A percentile compares a stretch with the other conserved stretches of the same genome.
phyloP scores from a whole-genome alignment of 495 filamentous ascomycete species.

The Lophiotrema nucula region DNA sequence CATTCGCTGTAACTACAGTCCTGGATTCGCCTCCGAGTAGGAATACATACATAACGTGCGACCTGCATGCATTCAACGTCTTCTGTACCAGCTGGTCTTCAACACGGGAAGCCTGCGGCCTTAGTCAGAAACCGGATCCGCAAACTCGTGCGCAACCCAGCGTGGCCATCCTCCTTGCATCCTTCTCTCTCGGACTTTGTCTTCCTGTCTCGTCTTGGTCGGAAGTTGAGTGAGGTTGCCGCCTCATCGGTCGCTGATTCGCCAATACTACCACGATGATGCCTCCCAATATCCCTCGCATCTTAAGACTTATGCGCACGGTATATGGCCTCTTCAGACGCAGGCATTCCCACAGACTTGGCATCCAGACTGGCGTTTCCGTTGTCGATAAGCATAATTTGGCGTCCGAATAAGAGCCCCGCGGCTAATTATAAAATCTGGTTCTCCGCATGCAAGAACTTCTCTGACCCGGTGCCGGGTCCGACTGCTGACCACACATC shows the following conservation, averaged over 20 bases:
- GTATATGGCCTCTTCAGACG: constrained; percentile 12
- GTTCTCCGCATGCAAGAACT: neutral
- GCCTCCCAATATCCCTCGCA: neutral
- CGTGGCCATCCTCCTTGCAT: constrained; percentile 13
- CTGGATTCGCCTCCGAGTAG: neutral
- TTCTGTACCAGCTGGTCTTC: neutral
- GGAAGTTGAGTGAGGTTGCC: constrained; percentile 11
- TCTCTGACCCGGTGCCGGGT: constrained; percentile 11
- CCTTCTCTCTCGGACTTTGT: constrained; percentile 15
- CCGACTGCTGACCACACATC: neutral
- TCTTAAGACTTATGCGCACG: constrained; percentile 19
- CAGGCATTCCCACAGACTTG: neutral
- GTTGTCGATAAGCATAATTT: constrained; percentile 17
- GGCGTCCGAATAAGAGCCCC: constrained; percentile 2
- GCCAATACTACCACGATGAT: neutral
- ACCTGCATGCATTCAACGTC: neutral
- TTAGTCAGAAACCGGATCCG: neutral
- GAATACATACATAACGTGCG: neutral
- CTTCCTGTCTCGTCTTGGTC: constrained; percentile 5
- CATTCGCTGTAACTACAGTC: neutral
- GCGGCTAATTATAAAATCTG: constrained; percentile 14
- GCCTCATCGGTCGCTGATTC: neutral
- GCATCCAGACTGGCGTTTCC: neutral
- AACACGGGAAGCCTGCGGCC: neutral
- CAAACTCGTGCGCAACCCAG: neutral